phyloP scores from a whole-genome alignment of 495 filamentous ascomycete genomes.

The Symbiotaphrina buchneri region DNA sequence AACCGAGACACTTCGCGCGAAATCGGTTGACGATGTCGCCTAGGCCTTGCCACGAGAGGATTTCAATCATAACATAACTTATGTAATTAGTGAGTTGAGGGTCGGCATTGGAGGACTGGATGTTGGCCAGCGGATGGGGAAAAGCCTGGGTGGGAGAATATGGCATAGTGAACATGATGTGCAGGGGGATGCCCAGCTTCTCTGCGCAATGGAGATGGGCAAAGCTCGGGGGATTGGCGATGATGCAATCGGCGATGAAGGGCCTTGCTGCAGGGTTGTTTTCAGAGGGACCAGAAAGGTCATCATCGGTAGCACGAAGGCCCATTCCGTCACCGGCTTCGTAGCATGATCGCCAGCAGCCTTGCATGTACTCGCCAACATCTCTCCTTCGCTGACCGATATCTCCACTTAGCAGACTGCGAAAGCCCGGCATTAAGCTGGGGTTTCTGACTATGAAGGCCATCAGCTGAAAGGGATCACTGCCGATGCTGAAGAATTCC shows the following conservation, averaged over 20 bases:
- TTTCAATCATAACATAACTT: constrained; percentile 51
- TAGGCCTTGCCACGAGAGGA: constrained; percentile 63
- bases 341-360: constrained; percentile 59
- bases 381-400: constrained; percentile 37
- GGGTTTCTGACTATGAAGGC: constrained; percentile 76
- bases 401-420: constrained; percentile 42
- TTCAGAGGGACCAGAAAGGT: constrained; percentile 11
- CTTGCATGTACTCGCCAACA: constrained; percentile 48
- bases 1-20: constrained; percentile 35
- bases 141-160: constrained; percentile 28
- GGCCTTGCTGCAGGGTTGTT: constrained; percentile 19
- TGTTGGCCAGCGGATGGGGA: constrained; percentile 31
- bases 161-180: constrained; percentile 70
- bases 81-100: constrained; percentile 43
- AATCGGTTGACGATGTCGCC: constrained; percentile 59
- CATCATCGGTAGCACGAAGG: constrained; percentile 20
- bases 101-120: constrained; percentile 27
- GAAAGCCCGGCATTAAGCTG: constrained; percentile 49
- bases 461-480: constrained; percentile 63
- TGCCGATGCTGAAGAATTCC: constrained; percentile 64
- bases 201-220: constrained; percentile 64
- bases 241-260: constrained; percentile 64
- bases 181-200: constrained; percentile 52
- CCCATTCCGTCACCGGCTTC: constrained; percentile 37
- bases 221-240: constrained; percentile 69